Evolutionary conservation across 1,139 yeast species (phyloP).

Genomic region (Yamadazyma triangularis): DNA sequence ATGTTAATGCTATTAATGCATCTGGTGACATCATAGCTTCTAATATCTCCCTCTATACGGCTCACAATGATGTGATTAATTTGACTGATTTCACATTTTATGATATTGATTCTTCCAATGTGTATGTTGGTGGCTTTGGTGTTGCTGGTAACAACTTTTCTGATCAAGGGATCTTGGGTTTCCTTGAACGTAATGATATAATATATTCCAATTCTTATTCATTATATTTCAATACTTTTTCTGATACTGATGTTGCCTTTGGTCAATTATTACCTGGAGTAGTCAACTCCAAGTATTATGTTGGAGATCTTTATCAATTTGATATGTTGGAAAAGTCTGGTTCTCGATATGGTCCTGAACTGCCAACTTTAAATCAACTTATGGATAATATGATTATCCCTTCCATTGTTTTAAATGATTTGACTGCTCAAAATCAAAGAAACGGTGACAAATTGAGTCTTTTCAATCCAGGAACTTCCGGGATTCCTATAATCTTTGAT

Average conservation of each 20-base stretch:
- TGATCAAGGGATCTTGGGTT: constrained; percentile 39
- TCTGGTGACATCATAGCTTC: constrained; percentile 23
- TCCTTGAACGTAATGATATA: constrained; percentile 23
- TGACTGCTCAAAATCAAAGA: constrained; percentile 43
- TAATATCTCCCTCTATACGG: constrained; percentile 16
- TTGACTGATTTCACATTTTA: constrained; percentile 26
- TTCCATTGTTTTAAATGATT: constrained; percentile 50
- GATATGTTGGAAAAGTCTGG: constrained; percentile 37
- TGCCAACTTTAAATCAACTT: constrained; percentile 17
- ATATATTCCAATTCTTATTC: constrained; percentile 54
- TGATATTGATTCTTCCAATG: constrained; percentile 19
- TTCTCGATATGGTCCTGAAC: constrained; percentile 19
- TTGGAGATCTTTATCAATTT: constrained; percentile 45
- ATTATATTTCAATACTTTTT: constrained; percentile 34
- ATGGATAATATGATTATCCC: constrained; percentile 36
- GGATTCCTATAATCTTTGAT: constrained; percentile 60
- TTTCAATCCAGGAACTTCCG: constrained; percentile 20
- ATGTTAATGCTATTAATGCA: constrained; percentile 23
- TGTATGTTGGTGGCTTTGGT: constrained; percentile 40
- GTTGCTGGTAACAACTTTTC: constrained; percentile 38
- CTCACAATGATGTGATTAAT: constrained; percentile 10
- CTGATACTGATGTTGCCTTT: constrained; percentile 7
- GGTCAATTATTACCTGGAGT: constrained; percentile 51
- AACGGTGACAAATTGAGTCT: constrained; percentile 33
- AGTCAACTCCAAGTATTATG: constrained; percentile 42